Conservation (phyloP, 2,329 filamentous ascomycete species). For the Pseudonectria buxi region DNA sequence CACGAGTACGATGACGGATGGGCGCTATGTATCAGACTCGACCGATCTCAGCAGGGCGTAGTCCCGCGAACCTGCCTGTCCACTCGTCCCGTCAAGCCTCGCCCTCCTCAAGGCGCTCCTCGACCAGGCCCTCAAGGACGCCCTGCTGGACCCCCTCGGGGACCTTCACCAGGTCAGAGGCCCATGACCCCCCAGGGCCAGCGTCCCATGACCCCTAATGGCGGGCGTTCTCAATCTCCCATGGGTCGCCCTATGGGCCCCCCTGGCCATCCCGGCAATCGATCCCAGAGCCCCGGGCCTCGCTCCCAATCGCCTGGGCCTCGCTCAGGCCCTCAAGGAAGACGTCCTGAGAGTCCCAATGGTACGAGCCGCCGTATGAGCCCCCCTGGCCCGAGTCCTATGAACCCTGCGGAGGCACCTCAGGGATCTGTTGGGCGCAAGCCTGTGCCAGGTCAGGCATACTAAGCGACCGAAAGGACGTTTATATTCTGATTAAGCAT, state of each 20-base stretch:
- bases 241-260: constrained; percentile 27
- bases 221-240: constrained; percentile 24
- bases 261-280: constrained; percentile 22
- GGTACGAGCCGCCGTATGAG: constrained; percentile 34
- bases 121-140: constrained; percentile 48
- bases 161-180: constrained; percentile 13
- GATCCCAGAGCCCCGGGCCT: constrained; percentile 27
- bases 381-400: constrained; percentile 39
- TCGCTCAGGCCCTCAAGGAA: constrained; percentile 25
- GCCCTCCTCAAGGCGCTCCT: constrained; percentile 47
- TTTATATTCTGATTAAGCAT: constrained; percentile 10
- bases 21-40: constrained; percentile 87
- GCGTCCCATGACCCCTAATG: constrained; percentile 23
- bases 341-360: constrained; percentile 36
- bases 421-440: constrained; percentile 44
- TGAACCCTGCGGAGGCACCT: constrained; percentile 35
- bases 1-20: constrained; percentile 98
- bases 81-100: constrained; percentile 82
- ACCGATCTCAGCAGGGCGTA: constrained; percentile 87
- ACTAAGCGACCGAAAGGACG: constrained; percentile 22
- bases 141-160: constrained; percentile 16
- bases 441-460: constrained; percentile 50
- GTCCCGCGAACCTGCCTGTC: constrained; percentile 91
- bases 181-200: constrained; percentile 20
- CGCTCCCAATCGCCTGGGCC: constrained; percentile 43